phyloP scores from a whole-genome alignment of 2,329 filamentous ascomycete genomes.

The Talaromyces pinophilus region DNA sequence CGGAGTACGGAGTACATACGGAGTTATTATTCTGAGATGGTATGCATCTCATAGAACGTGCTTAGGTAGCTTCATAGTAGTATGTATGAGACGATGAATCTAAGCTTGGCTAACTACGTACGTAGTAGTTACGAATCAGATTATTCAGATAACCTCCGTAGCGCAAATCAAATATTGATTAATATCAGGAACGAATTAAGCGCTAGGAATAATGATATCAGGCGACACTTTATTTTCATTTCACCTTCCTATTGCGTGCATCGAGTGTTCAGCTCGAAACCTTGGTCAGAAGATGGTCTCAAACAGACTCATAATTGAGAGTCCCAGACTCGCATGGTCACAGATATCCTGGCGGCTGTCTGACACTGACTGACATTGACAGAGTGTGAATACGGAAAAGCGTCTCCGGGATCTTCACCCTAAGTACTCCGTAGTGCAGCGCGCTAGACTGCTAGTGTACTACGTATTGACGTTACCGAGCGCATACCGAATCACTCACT shows the following conservation, averaged over 20 bases:
- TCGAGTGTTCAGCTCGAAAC: not conserved
- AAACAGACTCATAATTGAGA: not conserved
- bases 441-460: not conserved
- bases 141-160: too few relatives aligned
- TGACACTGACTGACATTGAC: not conserved
- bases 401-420: slow-evolving; percentile 1
- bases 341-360: not conserved
- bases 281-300: not conserved
- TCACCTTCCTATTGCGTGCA: slow-evolving; percentile 11
- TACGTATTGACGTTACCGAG: not conserved
- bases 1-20: not conserved
- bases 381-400: not conserved
- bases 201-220: not conserved
- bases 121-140: too few relatives aligned
- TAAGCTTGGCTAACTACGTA: not conserved
- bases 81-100: not conserved
- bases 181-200: not conserved
- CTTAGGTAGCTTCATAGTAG: not conserved
- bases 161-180: not conserved
- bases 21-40: not conserved
- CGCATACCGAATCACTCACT: not conserved
- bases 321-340: not conserved
- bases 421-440: not conserved
- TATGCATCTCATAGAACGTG: not conserved
- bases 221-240: not conserved